Evolutionary conservation across 352 stramenopile species (phyloP).

Genomic region (Pythium vanterpoolii): DNA sequence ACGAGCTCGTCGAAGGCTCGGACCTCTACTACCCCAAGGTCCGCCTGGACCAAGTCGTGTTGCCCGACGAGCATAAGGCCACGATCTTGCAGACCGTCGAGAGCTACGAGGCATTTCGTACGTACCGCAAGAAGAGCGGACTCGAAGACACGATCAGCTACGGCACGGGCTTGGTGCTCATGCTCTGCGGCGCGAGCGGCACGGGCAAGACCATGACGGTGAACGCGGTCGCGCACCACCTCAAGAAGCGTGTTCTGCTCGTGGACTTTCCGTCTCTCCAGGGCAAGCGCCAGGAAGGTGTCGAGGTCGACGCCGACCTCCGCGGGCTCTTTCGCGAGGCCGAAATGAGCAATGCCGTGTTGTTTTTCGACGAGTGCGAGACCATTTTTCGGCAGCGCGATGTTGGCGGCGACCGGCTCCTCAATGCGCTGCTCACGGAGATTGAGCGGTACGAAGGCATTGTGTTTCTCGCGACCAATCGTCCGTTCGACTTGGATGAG

Average conservation of each 20-base stretch:
- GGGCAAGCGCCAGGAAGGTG: conserved; percentile 73
- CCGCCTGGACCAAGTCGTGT: conserved; percentile 77
- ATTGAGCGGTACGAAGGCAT: conserved; percentile 89
- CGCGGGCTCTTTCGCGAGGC: conserved; percentile 83
- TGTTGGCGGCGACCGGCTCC: conserved; percentile 63
- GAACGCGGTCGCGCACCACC: conserved; percentile 79
- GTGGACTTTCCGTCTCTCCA: conserved; percentile 86
- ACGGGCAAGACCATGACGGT: conserved; percentile 92
- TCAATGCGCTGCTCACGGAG: conserved; percentile 85
- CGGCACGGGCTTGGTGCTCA: conserved; percentile 69
- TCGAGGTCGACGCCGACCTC: conserved; percentile 75
- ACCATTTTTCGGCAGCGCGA: conserved; percentile 87
- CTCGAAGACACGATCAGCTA: conserved; percentile 78
- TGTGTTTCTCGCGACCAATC: conserved; percentile 88
- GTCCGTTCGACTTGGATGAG: conserved; percentile 86
- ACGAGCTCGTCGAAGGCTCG: conserved; percentile 85
- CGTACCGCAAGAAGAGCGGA: conserved; percentile 75
- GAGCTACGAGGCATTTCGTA: conserved; percentile 79
- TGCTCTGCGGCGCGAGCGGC: conserved; percentile 79
- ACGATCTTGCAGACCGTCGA: conserved; percentile 79
- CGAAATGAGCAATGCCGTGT: conserved; percentile 87
- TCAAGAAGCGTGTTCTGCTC: conserved; percentile 87
- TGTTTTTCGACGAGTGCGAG: conserved; percentile 91
- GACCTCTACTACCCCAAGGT: conserved; percentile 87
- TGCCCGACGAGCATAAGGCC: conserved; percentile 81